Evolutionary conservation across 495 filamentous ascomycete species (phyloP).

Genomic region (Tuber aestivum): DNA sequence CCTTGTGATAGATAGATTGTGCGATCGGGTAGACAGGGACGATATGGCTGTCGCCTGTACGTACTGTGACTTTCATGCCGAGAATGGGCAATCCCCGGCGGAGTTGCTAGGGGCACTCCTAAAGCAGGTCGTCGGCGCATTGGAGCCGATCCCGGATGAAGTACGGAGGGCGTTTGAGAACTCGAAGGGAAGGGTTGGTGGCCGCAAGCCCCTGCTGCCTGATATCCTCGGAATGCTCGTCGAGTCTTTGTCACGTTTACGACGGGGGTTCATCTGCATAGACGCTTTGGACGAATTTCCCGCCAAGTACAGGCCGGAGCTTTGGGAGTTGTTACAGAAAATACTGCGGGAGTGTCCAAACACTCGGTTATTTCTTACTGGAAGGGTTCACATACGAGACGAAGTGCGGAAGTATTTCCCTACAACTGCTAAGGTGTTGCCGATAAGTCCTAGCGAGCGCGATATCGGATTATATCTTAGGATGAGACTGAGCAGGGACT

Average conservation of each 20-base stretch:
- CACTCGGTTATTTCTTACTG: background rate
- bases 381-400: background rate
- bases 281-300: background rate
- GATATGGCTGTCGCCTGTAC: background rate
- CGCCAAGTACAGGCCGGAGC: background rate
- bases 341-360: background rate
- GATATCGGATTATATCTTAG: background rate
- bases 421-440: background rate
- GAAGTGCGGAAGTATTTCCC: background rate
- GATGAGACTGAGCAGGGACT: background rate
- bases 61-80: background rate
- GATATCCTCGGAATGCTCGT: background rate
- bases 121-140: background rate
- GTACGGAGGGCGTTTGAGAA: background rate
- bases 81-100: background rate
- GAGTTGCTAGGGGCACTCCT: background rate
- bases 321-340: background rate
- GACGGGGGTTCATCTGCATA: background rate
- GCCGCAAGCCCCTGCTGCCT: background rate
- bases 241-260: background rate
- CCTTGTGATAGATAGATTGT: background rate
- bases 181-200: background rate
- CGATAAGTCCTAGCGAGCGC: background rate
- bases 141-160: background rate
- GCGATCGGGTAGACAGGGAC: background rate